These are phyloP conservation scores for Cyberlindnera saturnus DNA, from an alignment of 805 yeast genomes.

Conservation along the genomic window DNA sequence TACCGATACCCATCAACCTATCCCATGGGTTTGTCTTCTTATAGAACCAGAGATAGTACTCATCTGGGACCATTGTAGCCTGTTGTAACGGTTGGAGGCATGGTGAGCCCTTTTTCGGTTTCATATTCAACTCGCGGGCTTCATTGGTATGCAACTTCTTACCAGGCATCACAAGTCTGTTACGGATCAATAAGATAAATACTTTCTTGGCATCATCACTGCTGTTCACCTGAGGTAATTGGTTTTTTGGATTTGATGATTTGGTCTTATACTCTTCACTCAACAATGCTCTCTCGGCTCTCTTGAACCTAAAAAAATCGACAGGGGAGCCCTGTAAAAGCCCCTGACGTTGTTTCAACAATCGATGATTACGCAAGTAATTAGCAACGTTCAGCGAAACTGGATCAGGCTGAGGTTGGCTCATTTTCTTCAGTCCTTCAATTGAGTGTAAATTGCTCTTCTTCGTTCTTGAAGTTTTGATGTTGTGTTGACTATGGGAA, in stretches of 20 bases:
- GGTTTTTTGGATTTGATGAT: slow-evolving; percentile 39
- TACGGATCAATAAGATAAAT: slow-evolving; percentile 63
- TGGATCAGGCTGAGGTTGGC: slow-evolving; percentile 32
- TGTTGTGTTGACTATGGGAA: neutral
- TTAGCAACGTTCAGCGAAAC: slow-evolving; percentile 65
- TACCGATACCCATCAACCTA: slow-evolving; percentile 30
- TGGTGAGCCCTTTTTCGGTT: slow-evolving; percentile 61
- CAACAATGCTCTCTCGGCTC: slow-evolving; percentile 72
- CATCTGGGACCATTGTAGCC: slow-evolving; percentile 57
- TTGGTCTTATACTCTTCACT: slow-evolving; percentile 62
- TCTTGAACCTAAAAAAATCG: slow-evolving; percentile 83
- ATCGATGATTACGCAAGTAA: slow-evolving; percentile 55
- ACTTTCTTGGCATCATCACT: slow-evolving; percentile 54
- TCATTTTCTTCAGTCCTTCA: slow-evolving; percentile 4
- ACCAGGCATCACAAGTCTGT: slow-evolving; percentile 71
- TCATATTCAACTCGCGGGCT: slow-evolving; percentile 54
- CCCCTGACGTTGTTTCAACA: slow-evolving; percentile 80
- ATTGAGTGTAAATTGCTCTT: neutral
- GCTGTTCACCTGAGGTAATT: slow-evolving; percentile 43
- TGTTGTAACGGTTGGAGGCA: slow-evolving; percentile 47
- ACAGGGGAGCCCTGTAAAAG: slow-evolving; percentile 60
- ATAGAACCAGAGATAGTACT: slow-evolving; percentile 81
- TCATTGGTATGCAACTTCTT: slow-evolving; percentile 65
- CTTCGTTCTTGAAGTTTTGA: neutral
- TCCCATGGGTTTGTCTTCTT: slow-evolving; percentile 53